These are phyloP conservation scores for Irpex rosettiformis DNA, from an alignment of 1,284 basidiomycete genomes.

Conservation along the genomic window DNA sequence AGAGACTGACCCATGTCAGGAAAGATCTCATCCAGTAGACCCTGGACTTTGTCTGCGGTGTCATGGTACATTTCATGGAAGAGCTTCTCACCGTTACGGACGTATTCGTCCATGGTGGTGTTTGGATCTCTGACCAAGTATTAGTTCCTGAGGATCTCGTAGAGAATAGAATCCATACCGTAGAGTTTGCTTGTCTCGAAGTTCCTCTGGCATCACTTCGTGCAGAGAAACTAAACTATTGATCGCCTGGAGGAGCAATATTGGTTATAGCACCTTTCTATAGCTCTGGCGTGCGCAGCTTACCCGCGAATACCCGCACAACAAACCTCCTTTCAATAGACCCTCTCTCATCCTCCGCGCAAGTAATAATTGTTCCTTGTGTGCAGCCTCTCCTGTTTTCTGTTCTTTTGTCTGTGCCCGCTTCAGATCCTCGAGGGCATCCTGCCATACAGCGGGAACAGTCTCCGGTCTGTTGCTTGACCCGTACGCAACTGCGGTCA, in stretches of 20 bases:
- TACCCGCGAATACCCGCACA: slow-evolving; percentile 14
- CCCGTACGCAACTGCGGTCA: slow-evolving; percentile 50
- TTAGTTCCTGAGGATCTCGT: background rate
- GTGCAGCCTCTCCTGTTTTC: slow-evolving; percentile 22
- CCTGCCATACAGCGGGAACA: slow-evolving; percentile 48
- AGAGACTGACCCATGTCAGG: slow-evolving; percentile 49
- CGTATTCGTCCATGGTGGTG: slow-evolving; percentile 34
- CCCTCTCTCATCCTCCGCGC: slow-evolving; percentile 8
- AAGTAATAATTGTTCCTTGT: slow-evolving; percentile 15
- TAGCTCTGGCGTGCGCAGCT: background rate
- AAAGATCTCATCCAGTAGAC: slow-evolving; percentile 42
- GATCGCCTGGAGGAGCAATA: slow-evolving; percentile 24
- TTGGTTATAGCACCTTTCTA: background rate
- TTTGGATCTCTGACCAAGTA: background rate
- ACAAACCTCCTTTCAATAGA: slow-evolving; percentile 10
- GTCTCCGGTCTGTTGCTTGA: slow-evolving; percentile 53
- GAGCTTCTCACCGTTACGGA: slow-evolving; percentile 37
- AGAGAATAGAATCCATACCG: slow-evolving; percentile 20
- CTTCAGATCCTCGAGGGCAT: slow-evolving; percentile 41
- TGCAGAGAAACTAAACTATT: slow-evolving; percentile 31
- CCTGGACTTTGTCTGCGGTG: slow-evolving; percentile 40
- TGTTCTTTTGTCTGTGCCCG: slow-evolving; percentile 20
- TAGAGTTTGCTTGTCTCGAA: slow-evolving; percentile 28
- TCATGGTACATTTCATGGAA: slow-evolving; percentile 49
- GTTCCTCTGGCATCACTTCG: slow-evolving; percentile 30